Base-by-base conservation (phyloP, 2,329 filamentous ascomycete genomes). In the Penicillium thymicola region DNA sequence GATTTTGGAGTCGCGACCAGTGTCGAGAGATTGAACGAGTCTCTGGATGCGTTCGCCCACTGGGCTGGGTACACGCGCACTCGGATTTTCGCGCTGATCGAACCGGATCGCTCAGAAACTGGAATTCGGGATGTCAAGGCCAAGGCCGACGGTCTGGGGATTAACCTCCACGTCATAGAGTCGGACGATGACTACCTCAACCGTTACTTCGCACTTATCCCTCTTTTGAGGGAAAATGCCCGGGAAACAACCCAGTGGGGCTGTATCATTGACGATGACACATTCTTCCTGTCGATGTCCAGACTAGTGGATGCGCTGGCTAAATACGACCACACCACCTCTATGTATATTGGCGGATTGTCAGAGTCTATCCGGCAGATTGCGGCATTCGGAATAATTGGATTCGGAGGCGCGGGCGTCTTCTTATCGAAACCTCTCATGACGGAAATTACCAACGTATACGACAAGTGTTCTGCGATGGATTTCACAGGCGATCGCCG, bases 181-280 rank as follows among this genome's bases (percentile, higher is more conserved):
- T 72, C 70, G 7, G 61, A 68, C 2, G 71, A 73, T 37, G 68
- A 74, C 55, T 76, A 75, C 53, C 68, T 75, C 40, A 66, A 83
- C 58, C 81, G 83, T 38, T 84, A 86, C 65, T 85, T 86, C 65
- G 76, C 81, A 13, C 75, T 86, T 13, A 69, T 86, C 9, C 73
- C 78, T 28, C 75, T 81, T 37, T 76, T 86, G 58, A 70, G 82
- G 25, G 66, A 75, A 25, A 72, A 78, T 48, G 68, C 74, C 32
- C 76, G 72, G 10, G 68, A 76, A 0, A 64, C 75, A 14, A 84
- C 82, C 0, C 72, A 75, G 32, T 87, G 84, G 84, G 77, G 79
- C 14, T 80, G 78, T 44, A 74, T 86, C 47, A 78, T 86, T 37
- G 84, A 87, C 65, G 84, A 87, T 64, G 84, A 87, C 63, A 87